Evolutionary conservation across 352 stramenopile species (phyloP).

Genomic region (Pythium dissimile): DNA sequence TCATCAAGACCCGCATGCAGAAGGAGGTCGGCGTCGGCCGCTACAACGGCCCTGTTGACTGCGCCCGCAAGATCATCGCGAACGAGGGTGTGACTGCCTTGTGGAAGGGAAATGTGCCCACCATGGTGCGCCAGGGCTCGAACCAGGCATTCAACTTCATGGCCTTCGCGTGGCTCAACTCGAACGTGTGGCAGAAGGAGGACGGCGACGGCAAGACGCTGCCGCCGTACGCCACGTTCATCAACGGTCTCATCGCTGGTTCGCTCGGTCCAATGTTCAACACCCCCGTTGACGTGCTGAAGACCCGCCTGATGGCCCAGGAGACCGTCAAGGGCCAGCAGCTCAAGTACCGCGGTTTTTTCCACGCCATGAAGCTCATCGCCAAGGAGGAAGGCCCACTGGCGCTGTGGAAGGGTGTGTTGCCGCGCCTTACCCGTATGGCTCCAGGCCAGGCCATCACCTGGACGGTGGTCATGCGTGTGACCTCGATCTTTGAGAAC

Average conservation of each 20-base stretch:
- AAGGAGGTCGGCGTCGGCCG: conserved; percentile 91
- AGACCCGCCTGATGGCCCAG: conserved; percentile 92
- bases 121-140: conserved; percentile 95
- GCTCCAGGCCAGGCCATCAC: conserved; percentile 97
- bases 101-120: conserved; percentile 96
- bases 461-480: conserved; percentile 89
- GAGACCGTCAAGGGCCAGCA: conserved; percentile 86
- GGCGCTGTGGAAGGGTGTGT: conserved; percentile 96
- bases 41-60: conserved; percentile 89
- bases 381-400: conserved; percentile 91
- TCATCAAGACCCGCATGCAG: conserved; percentile 98
- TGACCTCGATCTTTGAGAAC: conserved; percentile 88
- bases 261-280: conserved; percentile 87
- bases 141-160: conserved; percentile 99
- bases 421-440: conserved; percentile 94
- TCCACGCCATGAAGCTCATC: conserved; percentile 93
- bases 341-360: conserved; percentile 95
- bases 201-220: conserved; percentile 89
- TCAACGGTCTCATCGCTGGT: conserved; percentile 90
- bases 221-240: conserved; percentile 91
- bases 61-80: conserved; percentile 86
- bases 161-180: conserved; percentile 90
- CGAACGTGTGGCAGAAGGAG: conserved; percentile 90
- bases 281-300: conserved; percentile 93
- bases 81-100: conserved; percentile 94